Conservation (phyloP, 768 basidiomycete species). For the Dictyophora rubrovolvata region DNA sequence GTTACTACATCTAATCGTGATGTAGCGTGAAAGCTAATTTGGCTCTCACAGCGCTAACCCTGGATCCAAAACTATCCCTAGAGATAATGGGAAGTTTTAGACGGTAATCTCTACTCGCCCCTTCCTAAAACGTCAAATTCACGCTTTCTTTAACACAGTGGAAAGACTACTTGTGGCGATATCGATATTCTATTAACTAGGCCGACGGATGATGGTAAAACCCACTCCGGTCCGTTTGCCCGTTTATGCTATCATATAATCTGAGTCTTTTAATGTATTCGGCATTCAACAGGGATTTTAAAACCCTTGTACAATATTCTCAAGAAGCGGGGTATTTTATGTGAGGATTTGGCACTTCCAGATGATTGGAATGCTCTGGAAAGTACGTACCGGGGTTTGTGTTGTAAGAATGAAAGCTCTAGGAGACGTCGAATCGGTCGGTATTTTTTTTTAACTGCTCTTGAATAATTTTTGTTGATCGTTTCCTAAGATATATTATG, state of each 20-base stretch:
- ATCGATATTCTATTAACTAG: slow-evolving; percentile 87
- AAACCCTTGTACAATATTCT: slow-evolving; percentile 46
- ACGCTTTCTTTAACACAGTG: slow-evolving; percentile 33
- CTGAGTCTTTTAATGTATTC: background rate
- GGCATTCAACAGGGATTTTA: slow-evolving; percentile 41
- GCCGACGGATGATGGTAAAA: slow-evolving; percentile 56
- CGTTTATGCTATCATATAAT: background rate
- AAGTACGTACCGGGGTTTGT: slow-evolving; percentile 73
- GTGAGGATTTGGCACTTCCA: slow-evolving; percentile 69
- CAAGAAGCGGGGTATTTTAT: slow-evolving; percentile 51
- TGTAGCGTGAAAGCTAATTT: background rate
- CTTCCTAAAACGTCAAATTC: background rate
- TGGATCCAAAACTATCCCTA: slow-evolving; percentile 64
- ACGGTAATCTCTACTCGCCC: slow-evolving; percentile 31
- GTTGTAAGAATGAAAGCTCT: slow-evolving; percentile 32
- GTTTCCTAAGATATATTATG: slow-evolving; percentile 55
- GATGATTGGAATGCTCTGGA: slow-evolving; percentile 61
- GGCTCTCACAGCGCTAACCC: slow-evolving; percentile 43
- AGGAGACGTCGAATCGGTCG: slow-evolving; percentile 55
- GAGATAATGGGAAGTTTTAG: slow-evolving; percentile 92
- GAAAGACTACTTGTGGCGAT: slow-evolving; percentile 77
- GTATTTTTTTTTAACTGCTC: background rate
- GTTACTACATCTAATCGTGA: background rate
- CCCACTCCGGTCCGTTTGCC: slow-evolving; percentile 49
- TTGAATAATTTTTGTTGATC: background rate